A percentile compares a stretch with the other conserved stretches of the same genome.
Evolutionary conservation across 345 rosid species (phyloP).

Genomic region (Sonneratia alba): DNA sequence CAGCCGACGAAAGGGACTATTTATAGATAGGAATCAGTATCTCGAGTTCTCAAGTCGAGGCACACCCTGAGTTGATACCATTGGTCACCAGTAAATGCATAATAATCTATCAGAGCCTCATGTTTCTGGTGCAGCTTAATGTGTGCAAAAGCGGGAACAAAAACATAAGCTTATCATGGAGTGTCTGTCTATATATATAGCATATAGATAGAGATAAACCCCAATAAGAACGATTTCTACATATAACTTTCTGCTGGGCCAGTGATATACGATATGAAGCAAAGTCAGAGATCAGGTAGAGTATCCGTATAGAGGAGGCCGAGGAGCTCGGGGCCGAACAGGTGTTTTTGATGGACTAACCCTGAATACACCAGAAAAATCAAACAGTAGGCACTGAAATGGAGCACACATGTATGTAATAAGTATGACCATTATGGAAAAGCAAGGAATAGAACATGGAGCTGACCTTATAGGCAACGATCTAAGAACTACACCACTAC

Average conservation of each 20-base stretch:
- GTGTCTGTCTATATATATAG: not conserved
- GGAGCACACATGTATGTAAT: not conserved
- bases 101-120: constrained; percentile 1
- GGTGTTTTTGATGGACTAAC: constrained; percentile 99
- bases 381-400: not conserved
- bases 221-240: not conserved
- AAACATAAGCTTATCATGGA: not conserved
- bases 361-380: constrained; percentile 28
- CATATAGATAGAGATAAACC: not conserved
- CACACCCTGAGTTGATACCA: not conserved
- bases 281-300: constrained; percentile 2
- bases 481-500: constrained; percentile 89
- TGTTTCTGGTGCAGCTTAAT: not conserved
- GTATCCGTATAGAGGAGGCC: constrained; percentile 49
- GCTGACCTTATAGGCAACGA: constrained; percentile 77
- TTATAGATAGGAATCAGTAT: too few species aligned
- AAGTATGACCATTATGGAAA: not conserved
- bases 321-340: constrained; percentile 84
- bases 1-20: too few species aligned
- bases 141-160: not conserved
- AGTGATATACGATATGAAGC: too few species aligned
- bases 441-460: not conserved
- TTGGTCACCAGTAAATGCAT: not conserved
- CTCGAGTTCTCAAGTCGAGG: not conserved
- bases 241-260: not conserved